Conservation (phyloP, 2,329 filamentous ascomycete species). For the Incumbomyces lentus region DNA sequence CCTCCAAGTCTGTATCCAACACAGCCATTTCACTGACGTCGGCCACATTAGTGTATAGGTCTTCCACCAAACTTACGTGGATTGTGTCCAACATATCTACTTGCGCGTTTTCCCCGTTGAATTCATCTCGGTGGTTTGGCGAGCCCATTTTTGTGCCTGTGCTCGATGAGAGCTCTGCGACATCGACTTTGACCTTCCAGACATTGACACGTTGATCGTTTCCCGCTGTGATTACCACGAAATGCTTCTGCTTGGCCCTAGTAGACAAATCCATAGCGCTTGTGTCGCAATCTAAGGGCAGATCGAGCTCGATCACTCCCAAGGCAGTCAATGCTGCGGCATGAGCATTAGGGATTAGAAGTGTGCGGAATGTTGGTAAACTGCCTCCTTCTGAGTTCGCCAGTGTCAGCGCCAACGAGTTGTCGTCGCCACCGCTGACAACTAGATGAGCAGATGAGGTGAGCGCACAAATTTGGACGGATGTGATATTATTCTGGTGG, state of each 20-base stretch:
- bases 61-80: constrained; percentile 10
- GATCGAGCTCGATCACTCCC: constrained; percentile 21
- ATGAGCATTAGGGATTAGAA: constrained; percentile 34
- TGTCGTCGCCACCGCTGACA: constrained; percentile 79
- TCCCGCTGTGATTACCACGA: constrained; percentile 30
- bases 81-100: constrained; percentile 1
- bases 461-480: constrained; percentile 28
- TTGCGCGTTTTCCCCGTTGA: not conserved
- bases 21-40: constrained; percentile 18
- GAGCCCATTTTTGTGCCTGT: too few species aligned
- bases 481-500: constrained; percentile 76
- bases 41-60: constrained; percentile 18
- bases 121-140: too few species aligned
- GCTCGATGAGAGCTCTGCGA: not conserved
- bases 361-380: constrained; percentile 21
- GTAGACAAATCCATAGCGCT: too few species aligned
- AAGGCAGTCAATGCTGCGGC: constrained; percentile 34
- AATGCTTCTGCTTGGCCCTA: constrained; percentile 5
- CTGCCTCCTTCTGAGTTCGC: not conserved
- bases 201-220: constrained; percentile 39
- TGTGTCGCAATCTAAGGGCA: too few species aligned
- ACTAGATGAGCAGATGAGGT: constrained; percentile 38
- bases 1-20: not conserved
- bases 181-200: constrained; percentile 29
- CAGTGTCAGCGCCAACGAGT: constrained; percentile 56